Evolutionary conservation across 179 eudicot species (phyloP), one percentile per base, ranked within the genome.

Genomic region (Nepenthes alata): DNA sequence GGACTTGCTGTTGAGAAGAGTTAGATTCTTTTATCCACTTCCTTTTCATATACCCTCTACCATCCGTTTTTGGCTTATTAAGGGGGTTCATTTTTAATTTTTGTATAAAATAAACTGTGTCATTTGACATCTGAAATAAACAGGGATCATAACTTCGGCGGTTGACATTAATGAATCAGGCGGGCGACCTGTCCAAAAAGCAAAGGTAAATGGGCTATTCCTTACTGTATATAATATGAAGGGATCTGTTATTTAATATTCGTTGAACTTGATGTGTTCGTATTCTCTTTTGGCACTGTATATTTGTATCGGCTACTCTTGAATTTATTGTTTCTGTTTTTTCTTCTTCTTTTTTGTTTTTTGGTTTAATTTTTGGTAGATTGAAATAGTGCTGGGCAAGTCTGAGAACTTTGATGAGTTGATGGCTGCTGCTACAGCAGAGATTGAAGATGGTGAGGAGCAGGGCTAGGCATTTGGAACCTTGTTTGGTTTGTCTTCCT

Each of bases 1-100:
- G 97, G 97, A 64, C 73, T 89, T 45, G 95, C 88, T 45, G 80
- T 83, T 59, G 97, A 83, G 75, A 87, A 85, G 73, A 87, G 95
- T 90, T 37, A 70, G 87, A 39, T 51, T 50, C 10, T 25, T 37
- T 38, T 16, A 36, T 52, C 49, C 38, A 16, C 35, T 55, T 53
- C 52, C 47, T 41, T 48, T 12, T 51, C 13, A 5, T 11, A 4
- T 14, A 5, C 41, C 48, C 2, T 13, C 7, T 57, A 12, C 36
- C n/a, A 2, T 3, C 11, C 14, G 13, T 56, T 13, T 13, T 58
- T 25, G 25, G 25, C 25, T 25, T 25, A 25, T 25, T 25, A 25
- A 25, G 25, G 25, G 25, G 25, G 25, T 37, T 59, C 2, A 57
- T 37, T 8, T 4, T 47, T 50, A 36, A 11, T 12, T 8, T 2